Evolutionary conservation across 2,329 filamentous ascomycete species (phyloP).

Genomic region (Monosporascus sp.): DNA sequence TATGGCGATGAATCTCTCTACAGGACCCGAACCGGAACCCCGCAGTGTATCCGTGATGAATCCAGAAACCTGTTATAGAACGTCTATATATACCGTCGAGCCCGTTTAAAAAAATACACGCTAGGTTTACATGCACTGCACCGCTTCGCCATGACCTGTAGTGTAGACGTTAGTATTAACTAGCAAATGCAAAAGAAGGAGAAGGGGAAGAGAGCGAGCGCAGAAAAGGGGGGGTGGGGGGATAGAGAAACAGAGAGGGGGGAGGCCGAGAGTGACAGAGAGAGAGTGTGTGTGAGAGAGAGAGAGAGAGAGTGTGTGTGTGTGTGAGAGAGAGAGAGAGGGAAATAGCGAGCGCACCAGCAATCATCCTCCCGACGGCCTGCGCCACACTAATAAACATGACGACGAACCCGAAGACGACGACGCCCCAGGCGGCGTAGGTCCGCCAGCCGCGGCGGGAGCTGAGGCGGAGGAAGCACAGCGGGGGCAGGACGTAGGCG

Average conservation of each 20-base stretch:
- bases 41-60: background rate
- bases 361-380: slow-evolving; percentile 63
- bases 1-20: too few relatives aligned
- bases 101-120: slow-evolving; percentile 1
- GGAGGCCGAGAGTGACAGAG: background rate
- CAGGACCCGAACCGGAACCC: too few relatives aligned
- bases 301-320: slow-evolving; percentile 8
- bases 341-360: slow-evolving; percentile 27
- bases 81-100: too few relatives aligned
- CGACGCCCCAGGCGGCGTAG: slow-evolving; percentile 64
- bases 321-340: slow-evolving; percentile 3
- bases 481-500: slow-evolving; percentile 89
- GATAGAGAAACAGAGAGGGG: slow-evolving; percentile 3
- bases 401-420: slow-evolving; percentile 72
- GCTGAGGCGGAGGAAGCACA: slow-evolving; percentile 93
- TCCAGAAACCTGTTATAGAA: background rate
- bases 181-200: slow-evolving; percentile 7
- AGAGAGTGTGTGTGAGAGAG: slow-evolving; percentile 4
- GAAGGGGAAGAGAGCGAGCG: background rate
- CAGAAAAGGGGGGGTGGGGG: too few relatives aligned
- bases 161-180: background rate
- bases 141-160: slow-evolving; percentile 22
- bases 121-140: slow-evolving; percentile 22
- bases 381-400: slow-evolving; percentile 77
- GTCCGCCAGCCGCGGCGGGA: slow-evolving; percentile 68